Evolutionary conservation across 148 eudicot species (phyloP).

Genomic region (Rhododendron kiyosumense): DNA sequence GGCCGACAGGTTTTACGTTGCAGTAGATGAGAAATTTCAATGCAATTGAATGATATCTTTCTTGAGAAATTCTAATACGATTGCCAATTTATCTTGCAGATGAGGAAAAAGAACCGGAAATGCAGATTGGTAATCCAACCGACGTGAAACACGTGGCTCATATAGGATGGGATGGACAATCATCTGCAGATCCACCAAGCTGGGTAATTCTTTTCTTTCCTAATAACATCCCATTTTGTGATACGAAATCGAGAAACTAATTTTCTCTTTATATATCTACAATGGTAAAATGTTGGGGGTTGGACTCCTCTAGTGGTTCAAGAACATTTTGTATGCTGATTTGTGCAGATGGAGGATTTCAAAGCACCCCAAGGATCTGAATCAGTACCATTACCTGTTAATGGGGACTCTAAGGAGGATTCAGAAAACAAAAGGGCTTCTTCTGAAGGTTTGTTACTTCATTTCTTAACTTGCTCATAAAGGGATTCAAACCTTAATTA

Average conservation of each 20-base stretch:
- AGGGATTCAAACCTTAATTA: neutral
- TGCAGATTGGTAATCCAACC: slow-evolving; percentile 72
- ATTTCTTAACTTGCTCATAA: neutral
- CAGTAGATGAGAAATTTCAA: neutral
- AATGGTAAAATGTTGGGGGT: neutral
- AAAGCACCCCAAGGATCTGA: slow-evolving; percentile 20
- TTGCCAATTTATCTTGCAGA: slow-evolving; percentile 21
- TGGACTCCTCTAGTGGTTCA: too few relatives aligned
- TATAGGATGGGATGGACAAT: slow-evolving; percentile 66
- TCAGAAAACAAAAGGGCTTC: slow-evolving; percentile 17
- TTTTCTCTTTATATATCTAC: neutral
- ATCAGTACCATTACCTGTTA: slow-evolving; percentile 10
- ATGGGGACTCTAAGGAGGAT: slow-evolving; percentile 18
- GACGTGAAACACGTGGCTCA: slow-evolving; percentile 90
- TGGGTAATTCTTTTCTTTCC: slow-evolving; percentile 44
- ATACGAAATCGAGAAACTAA: neutral
- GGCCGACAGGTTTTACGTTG: neutral
- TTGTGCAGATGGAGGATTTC: slow-evolving; percentile 43
- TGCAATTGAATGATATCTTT: neutral
- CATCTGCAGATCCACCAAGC: slow-evolving; percentile 54
- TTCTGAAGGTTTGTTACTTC: slow-evolving; percentile 23
- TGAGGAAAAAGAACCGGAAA: slow-evolving; percentile 57
- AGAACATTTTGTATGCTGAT: neutral
- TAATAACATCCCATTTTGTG: neutral
- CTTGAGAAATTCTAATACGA: neutral